phyloP scores from a whole-genome alignment of 1,139 yeast species.

The Yarrowia galli region DNA sequence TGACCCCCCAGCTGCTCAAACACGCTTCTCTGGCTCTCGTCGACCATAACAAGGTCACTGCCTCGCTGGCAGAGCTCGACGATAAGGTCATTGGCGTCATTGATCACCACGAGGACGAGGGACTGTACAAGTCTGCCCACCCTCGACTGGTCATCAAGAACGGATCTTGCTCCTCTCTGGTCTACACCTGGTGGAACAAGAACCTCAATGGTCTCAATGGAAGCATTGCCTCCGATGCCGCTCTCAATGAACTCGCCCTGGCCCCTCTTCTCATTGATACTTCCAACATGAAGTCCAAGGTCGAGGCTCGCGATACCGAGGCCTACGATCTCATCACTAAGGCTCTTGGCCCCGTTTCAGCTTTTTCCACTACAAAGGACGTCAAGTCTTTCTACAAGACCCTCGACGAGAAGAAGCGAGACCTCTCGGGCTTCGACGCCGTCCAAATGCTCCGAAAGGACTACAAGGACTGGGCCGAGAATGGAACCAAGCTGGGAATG shows the following conservation, averaged over 20 bases:
- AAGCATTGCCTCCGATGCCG: conserved; percentile 45
- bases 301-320: conserved; percentile 61
- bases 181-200: conserved; percentile 66
- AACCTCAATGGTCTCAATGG: conserved; percentile 41
- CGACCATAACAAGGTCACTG: conserved; percentile 81
- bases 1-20: conserved; percentile 40
- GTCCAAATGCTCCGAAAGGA: conserved; percentile 77
- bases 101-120: conserved; percentile 88
- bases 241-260: conserved; percentile 60
- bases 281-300: conserved; percentile 64
- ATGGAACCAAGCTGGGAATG: conserved; percentile 64
- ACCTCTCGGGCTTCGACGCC: conserved; percentile 65
- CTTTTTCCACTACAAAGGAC: conserved; percentile 40
- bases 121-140: conserved; percentile 53
- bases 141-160: conserved; percentile 69
- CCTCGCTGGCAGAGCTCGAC: conserved; percentile 53
- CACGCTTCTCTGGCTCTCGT: conserved; percentile 59
- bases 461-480: conserved; percentile 70
- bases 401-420: conserved; percentile 64
- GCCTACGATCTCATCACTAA: conserved; percentile 55
- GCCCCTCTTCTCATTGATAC: conserved; percentile 82
- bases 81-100: conserved; percentile 64
- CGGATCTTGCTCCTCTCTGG: conserved; percentile 83
- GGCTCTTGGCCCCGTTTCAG: conserved; percentile 19
- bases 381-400: conserved; percentile 51